These are phyloP conservation scores for Setomelanomma holmii DNA, from an alignment of 2,329 filamentous ascomycete species.

Conservation along the genomic window DNA sequence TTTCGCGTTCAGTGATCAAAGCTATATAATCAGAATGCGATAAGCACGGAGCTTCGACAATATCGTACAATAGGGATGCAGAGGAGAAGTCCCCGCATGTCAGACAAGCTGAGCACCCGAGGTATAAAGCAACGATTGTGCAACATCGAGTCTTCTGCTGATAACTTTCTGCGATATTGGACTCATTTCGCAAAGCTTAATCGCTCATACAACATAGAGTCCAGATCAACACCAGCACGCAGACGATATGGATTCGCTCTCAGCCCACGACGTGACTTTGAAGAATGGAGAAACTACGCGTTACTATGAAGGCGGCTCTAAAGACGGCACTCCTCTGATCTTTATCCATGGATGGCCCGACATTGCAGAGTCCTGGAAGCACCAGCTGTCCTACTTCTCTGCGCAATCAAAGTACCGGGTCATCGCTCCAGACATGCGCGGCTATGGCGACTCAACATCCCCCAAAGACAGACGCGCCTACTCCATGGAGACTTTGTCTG, in stretches of 20 bases:
- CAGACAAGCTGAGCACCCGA: background rate
- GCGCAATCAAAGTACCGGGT: slow-evolving; percentile 34
- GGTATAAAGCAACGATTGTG: background rate
- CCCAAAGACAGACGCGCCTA: slow-evolving; percentile 38
- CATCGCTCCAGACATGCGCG: slow-evolving; percentile 41
- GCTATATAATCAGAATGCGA: too few relatives aligned
- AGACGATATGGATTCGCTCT: background rate
- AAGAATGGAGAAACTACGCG: slow-evolving; percentile 28
- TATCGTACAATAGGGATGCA: too few relatives aligned
- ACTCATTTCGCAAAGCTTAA: too few relatives aligned
- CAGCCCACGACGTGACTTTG: background rate
- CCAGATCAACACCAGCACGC: background rate
- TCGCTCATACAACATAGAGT: background rate
- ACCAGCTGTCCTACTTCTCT: slow-evolving; percentile 43
- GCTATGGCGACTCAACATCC: slow-evolving; percentile 45
- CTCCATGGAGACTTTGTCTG: slow-evolving; percentile 34
- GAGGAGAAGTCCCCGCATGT: background rate
- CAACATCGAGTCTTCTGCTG: too few relatives aligned
- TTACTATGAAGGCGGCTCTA: slow-evolving; percentile 33
- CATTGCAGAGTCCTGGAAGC: slow-evolving; percentile 46
- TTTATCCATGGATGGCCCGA: slow-evolving; percentile 47
- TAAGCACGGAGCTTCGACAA: too few relatives aligned
- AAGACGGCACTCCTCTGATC: slow-evolving; percentile 28
- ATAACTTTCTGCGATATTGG: too few relatives aligned
- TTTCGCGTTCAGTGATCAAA: too few relatives aligned